A percentile compares a stretch with the other conserved stretches of the same genome.
phyloP scores from a whole-genome alignment of 2,329 filamentous ascomycete species.

The Aspergillus sp. region DNA sequence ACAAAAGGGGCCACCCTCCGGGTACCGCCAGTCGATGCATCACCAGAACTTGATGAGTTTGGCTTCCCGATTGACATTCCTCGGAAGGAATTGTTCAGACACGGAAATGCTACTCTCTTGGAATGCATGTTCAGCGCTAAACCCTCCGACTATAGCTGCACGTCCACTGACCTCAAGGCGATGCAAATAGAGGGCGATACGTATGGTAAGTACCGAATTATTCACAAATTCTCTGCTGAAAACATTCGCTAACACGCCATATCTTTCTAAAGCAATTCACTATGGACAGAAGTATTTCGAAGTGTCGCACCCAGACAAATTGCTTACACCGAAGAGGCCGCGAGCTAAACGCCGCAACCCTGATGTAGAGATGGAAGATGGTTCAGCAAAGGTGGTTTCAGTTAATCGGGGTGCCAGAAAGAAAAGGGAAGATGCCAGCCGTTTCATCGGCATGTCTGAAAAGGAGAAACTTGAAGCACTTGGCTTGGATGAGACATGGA shows the following conservation, averaged over 20 bases:
- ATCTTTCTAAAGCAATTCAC: constrained; percentile 3
- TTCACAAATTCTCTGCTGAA: not conserved
- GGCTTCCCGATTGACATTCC: constrained; percentile 44
- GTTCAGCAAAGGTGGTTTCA: not conserved
- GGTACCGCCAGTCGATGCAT: constrained; percentile 31
- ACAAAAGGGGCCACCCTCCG: constrained; percentile 27
- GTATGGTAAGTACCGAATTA: constrained; percentile 25
- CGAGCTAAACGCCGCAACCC: constrained; percentile 14
- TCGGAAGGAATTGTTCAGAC: constrained; percentile 36
- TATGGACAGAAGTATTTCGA: constrained; percentile 6
- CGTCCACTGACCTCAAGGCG: constrained; percentile 35
- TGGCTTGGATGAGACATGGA: constrained; percentile 43
- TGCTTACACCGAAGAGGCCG: constrained; percentile 14
- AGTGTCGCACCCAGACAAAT: no score
- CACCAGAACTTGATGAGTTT: constrained; percentile 44
- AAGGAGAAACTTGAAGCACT: constrained; percentile 39
- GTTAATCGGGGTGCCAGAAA: constrained; percentile 9
- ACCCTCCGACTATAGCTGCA: constrained; percentile 34
- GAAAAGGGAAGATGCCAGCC: constrained; percentile 18
- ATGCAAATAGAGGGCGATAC: constrained; percentile 28
- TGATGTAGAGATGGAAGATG: constrained; percentile 11
- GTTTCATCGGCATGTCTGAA: constrained; percentile 33
- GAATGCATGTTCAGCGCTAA: constrained; percentile 37
- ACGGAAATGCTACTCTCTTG: constrained; percentile 45
- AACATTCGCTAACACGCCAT: not conserved